Evolutionary conservation across 805 yeast species (phyloP).

Genomic region (Komagataella populi): DNA sequence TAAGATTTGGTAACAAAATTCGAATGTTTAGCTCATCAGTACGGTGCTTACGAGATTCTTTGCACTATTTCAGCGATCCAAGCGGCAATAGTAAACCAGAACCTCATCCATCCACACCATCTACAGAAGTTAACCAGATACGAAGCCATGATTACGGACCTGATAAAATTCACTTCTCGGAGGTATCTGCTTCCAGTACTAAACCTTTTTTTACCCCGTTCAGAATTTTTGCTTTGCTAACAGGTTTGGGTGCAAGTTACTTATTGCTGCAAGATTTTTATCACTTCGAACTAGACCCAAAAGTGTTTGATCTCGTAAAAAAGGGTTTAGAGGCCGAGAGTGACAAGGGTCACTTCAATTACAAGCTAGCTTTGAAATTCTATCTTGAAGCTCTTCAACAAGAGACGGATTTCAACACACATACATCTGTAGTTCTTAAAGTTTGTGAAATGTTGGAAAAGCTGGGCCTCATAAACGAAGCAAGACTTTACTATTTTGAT

Average conservation of each 20-base stretch:
- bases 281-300: not conserved
- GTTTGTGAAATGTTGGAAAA: slow-evolving; percentile 61
- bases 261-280: not conserved
- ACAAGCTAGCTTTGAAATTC: slow-evolving; percentile 49
- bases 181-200: not conserved
- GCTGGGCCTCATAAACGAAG: not conserved
- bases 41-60: not conserved
- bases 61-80: not conserved
- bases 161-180: not conserved
- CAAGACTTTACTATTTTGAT: slow-evolving; percentile 30
- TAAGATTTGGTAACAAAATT: not conserved
- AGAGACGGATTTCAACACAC: slow-evolving; percentile 45
- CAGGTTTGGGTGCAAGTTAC: not conserved
- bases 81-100: not conserved
- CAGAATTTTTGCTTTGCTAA: not conserved
- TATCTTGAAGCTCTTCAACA: slow-evolving; percentile 65
- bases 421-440: slow-evolving; percentile 82
- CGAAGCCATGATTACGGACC: not conserved
- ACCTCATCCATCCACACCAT: not conserved
- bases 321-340: slow-evolving; percentile 79
- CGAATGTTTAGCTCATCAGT: not conserved
- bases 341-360: slow-evolving; percentile 49
- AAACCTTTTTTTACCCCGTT: not conserved
- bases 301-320: slow-evolving; percentile 57
- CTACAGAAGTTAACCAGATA: not conserved